Conservation (phyloP, 805 yeast species). For the Metschnikowia proteae region DNA sequence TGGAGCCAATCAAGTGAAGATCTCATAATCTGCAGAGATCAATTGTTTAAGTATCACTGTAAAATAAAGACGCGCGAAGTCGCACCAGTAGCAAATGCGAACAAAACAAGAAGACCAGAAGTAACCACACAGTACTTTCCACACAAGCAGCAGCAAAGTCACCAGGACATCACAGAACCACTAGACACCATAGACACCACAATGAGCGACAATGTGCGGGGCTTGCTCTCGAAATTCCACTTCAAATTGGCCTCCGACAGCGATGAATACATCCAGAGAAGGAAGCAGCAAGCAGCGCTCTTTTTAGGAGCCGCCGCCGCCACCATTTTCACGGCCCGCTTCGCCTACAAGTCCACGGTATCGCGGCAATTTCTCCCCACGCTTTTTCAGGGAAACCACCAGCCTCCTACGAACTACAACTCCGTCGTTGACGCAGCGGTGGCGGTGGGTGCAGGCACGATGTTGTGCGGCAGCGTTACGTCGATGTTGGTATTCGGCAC, state of each 20-base stretch:
- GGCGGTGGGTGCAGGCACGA: constrained; percentile 79
- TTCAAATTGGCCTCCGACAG: constrained; percentile 36
- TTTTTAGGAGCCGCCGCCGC: constrained; percentile 71
- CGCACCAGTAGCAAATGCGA: not conserved
- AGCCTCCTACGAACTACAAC: constrained; percentile 73
- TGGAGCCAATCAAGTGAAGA: not conserved
- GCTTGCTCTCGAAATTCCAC: constrained; percentile 9
- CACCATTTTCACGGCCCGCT: constrained; percentile 66
- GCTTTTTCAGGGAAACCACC: constrained; percentile 78
- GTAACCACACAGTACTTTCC: not conserved
- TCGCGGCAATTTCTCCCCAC: constrained; percentile 72
- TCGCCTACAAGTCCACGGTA: constrained; percentile 72
- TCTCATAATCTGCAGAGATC: constrained; percentile 1
- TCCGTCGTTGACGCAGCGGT: constrained; percentile 79
- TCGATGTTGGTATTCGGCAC: constrained; percentile 71
- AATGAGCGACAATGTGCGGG: not conserved
- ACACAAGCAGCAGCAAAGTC: not conserved
- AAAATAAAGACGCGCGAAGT: not conserved
- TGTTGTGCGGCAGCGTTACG: constrained; percentile 67
- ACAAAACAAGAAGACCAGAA: not conserved
- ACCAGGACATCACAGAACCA: not conserved
- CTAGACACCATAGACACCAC: no score
- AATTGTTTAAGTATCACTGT: constrained; percentile 2
- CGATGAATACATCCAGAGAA: constrained; percentile 53
- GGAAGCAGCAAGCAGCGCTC: constrained; percentile 66